These are phyloP conservation scores for Aspergillus pseudoviridinutans DNA, from an alignment of 2,329 filamentous ascomycete genomes.

Conservation along the genomic window DNA sequence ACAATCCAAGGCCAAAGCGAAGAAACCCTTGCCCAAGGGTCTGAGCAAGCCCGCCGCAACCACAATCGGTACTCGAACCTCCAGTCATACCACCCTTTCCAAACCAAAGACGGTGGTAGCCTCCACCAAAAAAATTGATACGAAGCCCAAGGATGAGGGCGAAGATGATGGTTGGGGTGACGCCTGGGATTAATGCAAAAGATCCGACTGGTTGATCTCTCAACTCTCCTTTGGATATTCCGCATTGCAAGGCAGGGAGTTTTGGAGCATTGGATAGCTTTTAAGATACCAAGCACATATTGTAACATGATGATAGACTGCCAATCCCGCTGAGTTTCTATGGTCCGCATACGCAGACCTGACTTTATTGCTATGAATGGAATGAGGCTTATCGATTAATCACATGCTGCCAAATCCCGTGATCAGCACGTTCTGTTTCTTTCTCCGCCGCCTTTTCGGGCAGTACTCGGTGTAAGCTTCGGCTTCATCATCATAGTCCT, in stretches of 20 bases:
- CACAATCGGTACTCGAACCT: conserved; percentile 34
- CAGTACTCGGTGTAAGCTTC: neutral
- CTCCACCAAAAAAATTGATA: conserved; percentile 63
- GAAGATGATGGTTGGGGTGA: conserved; percentile 48
- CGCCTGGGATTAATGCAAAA: conserved; percentile 41
- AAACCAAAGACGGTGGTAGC: conserved; percentile 48
- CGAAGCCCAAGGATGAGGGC: conserved; percentile 51
- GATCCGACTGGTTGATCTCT: neutral
- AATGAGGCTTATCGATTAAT: neutral
- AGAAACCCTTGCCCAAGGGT: conserved; percentile 78
- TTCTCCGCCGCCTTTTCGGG: conserved; percentile 3
- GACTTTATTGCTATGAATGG: neutral
- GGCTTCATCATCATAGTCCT: neutral
- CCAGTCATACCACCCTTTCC: conserved; percentile 32
- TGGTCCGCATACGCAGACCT: neutral
- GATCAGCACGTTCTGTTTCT: conserved; percentile 7
- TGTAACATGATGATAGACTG: neutral
- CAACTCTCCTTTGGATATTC: neutral
- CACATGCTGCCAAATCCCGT: conserved; percentile 12
- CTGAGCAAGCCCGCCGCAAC: conserved; percentile 57
- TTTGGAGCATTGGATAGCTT: neutral
- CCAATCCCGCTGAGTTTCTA: neutral
- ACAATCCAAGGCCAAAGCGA: conserved; percentile 69
- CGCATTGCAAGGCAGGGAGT: neutral
- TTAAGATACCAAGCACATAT: conserved; percentile 6